Base-by-base conservation (phyloP, 805 yeast species). In the Kregervanrija pseudodelftensis region DNA sequence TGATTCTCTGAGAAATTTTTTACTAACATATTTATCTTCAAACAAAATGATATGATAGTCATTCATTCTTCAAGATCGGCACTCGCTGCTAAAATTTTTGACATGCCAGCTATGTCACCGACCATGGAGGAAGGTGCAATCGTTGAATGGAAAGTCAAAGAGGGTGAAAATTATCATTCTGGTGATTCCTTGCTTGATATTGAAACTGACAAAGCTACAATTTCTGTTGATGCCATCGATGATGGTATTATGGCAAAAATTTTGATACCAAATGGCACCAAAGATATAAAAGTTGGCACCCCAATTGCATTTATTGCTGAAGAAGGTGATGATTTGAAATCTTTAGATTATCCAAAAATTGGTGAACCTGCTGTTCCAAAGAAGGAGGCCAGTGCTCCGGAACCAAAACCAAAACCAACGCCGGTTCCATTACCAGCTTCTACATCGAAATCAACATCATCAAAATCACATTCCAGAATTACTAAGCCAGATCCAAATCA, bases 51-150 rank as follows among this genome's bases (percentile, higher is more conserved):
- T 22, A 22, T 22, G 8, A 22, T 22, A 51, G 57, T 50, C 5
- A 61, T 77, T 52, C 69, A 66, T 49, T 41, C 50, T 12, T 49
- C 63, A n/a, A 45, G 53, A 11, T 41, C 46, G 5, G 50, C 52
- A 40, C 37, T 43, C 36, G 73, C 67, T 2, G 79, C 76, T 4
- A 59, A 68, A 15, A 65, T 70, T 33, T 88, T 87, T 68, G 80
- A 73, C 43, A 91, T 91, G 98, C 99, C 99, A 4, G 97, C 99
- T 22, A 87, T 91, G 96, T 90, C 97, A 5, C 99, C 99, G 37
- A 91, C 99, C 7, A 91, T 91, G 99, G 88, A 89, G 30, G 86
- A 82, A 60, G 99, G 99, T 36, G 96, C 95, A 5, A 76, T 91
- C 51, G 86, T 88, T 11, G 73, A 79, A 44, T 91, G 99, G 99